Evolutionary conservation across 73 alveolate genomes (phyloP).

Genomic region (Paramecium sexaurelia): DNA sequence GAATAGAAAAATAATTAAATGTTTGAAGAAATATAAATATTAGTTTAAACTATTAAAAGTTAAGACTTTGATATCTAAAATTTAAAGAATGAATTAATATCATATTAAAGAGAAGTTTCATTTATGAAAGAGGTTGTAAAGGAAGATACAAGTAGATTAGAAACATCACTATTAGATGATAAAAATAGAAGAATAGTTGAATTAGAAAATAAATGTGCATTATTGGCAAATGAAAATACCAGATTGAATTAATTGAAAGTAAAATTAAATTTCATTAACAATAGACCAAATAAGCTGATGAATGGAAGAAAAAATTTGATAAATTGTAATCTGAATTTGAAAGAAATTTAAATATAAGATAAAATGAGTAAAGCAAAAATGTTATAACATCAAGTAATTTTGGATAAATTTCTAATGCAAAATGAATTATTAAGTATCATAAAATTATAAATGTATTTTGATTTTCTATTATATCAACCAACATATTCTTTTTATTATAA

Average conservation of each 20-base stretch:
- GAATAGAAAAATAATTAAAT: neutral
- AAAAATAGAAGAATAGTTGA: constrained; percentile 13
- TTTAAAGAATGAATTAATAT: neutral
- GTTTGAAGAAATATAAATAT: constrained; percentile 28
- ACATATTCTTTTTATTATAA: no score
- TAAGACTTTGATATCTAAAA: neutral
- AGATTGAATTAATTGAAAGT: constrained; percentile 30
- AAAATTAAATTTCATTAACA: neutral
- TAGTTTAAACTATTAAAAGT: constrained; percentile 7
- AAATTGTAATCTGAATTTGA: neutral
- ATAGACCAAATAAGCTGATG: constrained; percentile 20
- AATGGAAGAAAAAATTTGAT: neutral
- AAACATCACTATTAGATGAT: constrained; percentile 7
- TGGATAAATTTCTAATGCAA: constrained; percentile 24
- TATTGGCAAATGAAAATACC: constrained; percentile 21
- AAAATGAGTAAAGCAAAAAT: neutral
- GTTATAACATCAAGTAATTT: neutral
- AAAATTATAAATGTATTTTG: no score
- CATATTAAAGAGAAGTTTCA: constrained; percentile 23
- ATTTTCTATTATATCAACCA: no score
- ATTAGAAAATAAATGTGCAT: constrained; percentile 43
- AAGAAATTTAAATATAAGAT: neutral
- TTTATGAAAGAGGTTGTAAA: constrained; percentile 34
- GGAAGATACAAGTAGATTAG: constrained; percentile 17
- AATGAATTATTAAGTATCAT: neutral